Evolutionary conservation across 2,329 filamentous ascomycete species (phyloP).

Genomic region (Periconia macrospinosa): DNA sequence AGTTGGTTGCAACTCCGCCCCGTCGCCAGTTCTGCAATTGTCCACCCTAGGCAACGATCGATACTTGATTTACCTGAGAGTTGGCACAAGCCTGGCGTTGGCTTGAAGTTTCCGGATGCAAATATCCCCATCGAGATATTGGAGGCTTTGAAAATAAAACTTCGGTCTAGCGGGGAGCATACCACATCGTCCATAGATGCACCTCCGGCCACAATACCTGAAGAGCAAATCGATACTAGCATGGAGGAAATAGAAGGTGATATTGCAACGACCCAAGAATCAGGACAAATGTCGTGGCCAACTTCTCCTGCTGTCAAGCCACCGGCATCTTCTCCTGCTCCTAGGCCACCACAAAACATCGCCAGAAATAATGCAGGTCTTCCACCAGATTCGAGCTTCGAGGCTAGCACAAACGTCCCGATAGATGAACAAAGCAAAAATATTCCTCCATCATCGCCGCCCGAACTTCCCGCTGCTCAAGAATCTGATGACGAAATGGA

Average conservation of each 20-base stretch:
- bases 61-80: not conserved
- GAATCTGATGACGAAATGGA: constrained; percentile 34
- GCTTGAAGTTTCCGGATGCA: constrained; percentile 35
- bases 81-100: constrained; percentile 36
- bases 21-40: constrained; percentile 1
- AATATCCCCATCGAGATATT: constrained; percentile 44
- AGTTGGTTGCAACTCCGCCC: constrained; percentile 2
- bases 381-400: constrained; percentile 35
- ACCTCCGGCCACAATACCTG: too few species aligned
- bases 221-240: not conserved
- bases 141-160: constrained; percentile 10
- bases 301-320: constrained; percentile 18
- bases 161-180: not conserved
- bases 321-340: constrained; percentile 17
- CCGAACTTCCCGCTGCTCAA: constrained; percentile 2
- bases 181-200: not conserved
- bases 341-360: not conserved
- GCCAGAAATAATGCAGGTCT: constrained; percentile 6
- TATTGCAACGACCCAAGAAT: not conserved
- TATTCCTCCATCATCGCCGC: constrained; percentile 20
- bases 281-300: constrained; percentile 22
- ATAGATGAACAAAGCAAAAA: constrained; percentile 13
- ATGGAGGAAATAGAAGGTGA: constrained; percentile 6
- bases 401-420: constrained; percentile 8
- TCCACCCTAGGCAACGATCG: not conserved